phyloP scores from a whole-genome alignment of 106 monocot genomes.

The Posidonia australis region DNA sequence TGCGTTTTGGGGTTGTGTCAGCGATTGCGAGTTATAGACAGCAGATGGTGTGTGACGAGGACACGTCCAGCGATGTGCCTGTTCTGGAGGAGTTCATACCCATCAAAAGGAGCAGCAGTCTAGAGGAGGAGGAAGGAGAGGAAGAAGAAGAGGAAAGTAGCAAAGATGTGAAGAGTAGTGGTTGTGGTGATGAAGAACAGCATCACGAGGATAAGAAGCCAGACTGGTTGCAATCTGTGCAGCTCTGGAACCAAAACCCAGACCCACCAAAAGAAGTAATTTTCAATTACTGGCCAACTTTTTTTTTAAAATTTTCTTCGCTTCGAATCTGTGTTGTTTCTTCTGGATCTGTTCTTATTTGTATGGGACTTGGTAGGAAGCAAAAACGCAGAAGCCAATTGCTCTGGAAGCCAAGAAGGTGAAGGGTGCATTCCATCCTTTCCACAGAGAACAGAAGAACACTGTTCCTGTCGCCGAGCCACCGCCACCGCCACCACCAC shows the following conservation, averaged over 20 bases:
- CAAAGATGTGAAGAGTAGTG: neutral
- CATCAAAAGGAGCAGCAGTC: neutral
- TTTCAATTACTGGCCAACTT: neutral
- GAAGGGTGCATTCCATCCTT: slow-evolving; percentile 63
- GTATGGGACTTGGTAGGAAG: neutral
- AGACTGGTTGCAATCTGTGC: slow-evolving; percentile 19
- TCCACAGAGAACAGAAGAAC: slow-evolving; percentile 35
- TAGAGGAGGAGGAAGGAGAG: slow-evolving; percentile 6
- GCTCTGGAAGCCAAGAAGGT: slow-evolving; percentile 33
- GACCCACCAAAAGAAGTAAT: neutral
- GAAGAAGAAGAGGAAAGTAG: slow-evolving; percentile 13
- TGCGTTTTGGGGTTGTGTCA: slow-evolving; percentile 2
- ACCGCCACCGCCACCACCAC: neutral
- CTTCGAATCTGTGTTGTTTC: neutral
- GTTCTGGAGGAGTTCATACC: slow-evolving; percentile 26
- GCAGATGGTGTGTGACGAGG: slow-evolving; percentile 13
- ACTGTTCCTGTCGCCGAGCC: neutral
- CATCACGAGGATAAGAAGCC: slow-evolving; percentile 2
- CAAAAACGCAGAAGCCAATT: slow-evolving; percentile 27
- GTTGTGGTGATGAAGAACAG: neutral
- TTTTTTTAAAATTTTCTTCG: no score
- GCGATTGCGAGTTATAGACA: slow-evolving; percentile 16
- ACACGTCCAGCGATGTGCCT: slow-evolving; percentile 11
- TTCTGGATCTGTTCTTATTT: neutral
- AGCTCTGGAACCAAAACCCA: slow-evolving; percentile 7